A percentile compares a stretch with the other conserved stretches of the same genome.
phyloP scores from a whole-genome alignment of 352 stramenopile species.

The Globisporangium ultimum region DNA sequence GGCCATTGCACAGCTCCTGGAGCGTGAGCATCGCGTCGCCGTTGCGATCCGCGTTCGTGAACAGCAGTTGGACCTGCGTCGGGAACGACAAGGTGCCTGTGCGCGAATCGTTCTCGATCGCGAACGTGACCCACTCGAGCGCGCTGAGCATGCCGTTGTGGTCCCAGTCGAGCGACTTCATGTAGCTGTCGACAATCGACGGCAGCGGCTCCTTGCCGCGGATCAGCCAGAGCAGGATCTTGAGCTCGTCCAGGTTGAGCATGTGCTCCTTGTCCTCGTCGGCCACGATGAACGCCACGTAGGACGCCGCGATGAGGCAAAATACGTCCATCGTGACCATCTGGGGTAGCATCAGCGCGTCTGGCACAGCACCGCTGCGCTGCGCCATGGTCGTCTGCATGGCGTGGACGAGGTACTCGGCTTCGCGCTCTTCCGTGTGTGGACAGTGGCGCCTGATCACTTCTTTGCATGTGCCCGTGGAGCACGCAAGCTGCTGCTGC shows the following conservation, averaged over 20 bases:
- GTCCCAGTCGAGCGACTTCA: slow-evolving; percentile 59
- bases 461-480: slow-evolving; percentile 28
- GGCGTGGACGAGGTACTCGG: slow-evolving; percentile 36
- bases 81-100: slow-evolving; percentile 39
- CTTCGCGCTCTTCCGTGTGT: slow-evolving; percentile 24
- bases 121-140: slow-evolving; percentile 70
- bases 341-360: neutral
- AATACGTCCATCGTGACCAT: slow-evolving; percentile 57
- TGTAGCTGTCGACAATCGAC: slow-evolving; percentile 38
- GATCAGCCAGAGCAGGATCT: slow-evolving; percentile 65
- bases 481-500: slow-evolving; percentile 39
- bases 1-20: slow-evolving; percentile 41
- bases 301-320: slow-evolving; percentile 54
- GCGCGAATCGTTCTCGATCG: slow-evolving; percentile 40
- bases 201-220: slow-evolving; percentile 52
- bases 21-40: slow-evolving; percentile 53
- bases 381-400: slow-evolving; percentile 38
- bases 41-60: slow-evolving; percentile 47
- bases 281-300: slow-evolving; percentile 58
- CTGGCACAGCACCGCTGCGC: neutral
- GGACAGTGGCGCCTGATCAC: slow-evolving; percentile 42
- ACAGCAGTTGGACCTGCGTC: slow-evolving; percentile 55
- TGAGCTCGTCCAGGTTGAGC: slow-evolving; percentile 53
- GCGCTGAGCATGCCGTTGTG: slow-evolving; percentile 46
- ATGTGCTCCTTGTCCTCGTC: slow-evolving; percentile 58